phyloP scores from a whole-genome alignment of 495 filamentous ascomycete genomes.

The Tuber brumale region DNA sequence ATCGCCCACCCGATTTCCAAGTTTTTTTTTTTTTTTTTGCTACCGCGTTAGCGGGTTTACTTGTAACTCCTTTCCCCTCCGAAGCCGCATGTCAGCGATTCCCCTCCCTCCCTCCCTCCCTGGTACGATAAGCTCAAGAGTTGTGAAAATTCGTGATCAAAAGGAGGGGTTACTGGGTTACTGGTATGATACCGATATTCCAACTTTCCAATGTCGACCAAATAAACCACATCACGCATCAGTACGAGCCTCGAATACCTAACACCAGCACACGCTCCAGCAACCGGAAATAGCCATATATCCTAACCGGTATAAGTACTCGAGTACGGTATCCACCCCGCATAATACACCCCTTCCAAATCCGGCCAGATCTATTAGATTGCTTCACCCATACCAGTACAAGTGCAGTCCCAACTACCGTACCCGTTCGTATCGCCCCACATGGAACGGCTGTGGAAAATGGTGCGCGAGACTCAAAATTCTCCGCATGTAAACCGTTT shows the following conservation, averaged over 20 bases:
- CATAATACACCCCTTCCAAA: conserved; percentile 1
- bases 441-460: not conserved
- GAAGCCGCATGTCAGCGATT: too few relatives aligned
- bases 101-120: too few relatives aligned
- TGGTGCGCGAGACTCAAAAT: not conserved
- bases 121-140: too few relatives aligned
- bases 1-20: too few relatives aligned
- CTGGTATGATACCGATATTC: too few relatives aligned
- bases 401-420: not conserved
- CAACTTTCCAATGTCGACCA: not conserved
- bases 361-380: not conserved
- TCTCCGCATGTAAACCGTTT: not conserved
- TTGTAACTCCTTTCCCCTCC: too few relatives aligned
- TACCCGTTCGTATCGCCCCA: not conserved
- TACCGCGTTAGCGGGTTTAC: not conserved
- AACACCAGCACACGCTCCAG: not conserved
- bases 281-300: not conserved
- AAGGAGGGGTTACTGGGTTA: too few relatives aligned
- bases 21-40: conserved; percentile 4
- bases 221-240: not conserved
- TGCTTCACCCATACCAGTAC: not conserved
- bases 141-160: too few relatives aligned
- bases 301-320: too few relatives aligned
- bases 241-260: not conserved
- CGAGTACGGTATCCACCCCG: not conserved